phyloP scores from a whole-genome alignment of 2,329 filamentous ascomycete species.

The Hypocrella siamensis region DNA sequence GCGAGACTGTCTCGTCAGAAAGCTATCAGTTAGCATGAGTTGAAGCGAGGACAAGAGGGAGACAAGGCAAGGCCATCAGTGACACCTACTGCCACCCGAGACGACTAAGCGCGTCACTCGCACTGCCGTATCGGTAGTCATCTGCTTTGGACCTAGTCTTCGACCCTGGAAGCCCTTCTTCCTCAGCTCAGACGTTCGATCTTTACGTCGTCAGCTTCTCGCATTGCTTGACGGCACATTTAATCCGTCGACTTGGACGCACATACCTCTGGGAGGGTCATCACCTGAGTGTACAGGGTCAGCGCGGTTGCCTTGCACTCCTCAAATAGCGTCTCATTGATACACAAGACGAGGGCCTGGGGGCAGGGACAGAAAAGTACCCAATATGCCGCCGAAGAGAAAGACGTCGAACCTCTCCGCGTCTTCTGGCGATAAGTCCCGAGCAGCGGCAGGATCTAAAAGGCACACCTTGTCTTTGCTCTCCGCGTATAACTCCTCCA shows the following conservation, averaged over 20 bases:
- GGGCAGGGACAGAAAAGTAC: constrained; percentile 28
- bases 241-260: too few relatives aligned
- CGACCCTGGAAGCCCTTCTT: constrained; percentile 86
- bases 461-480: constrained; percentile 70
- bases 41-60: background rate
- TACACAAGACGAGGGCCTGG: background rate
- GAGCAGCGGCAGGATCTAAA: constrained; percentile 68
- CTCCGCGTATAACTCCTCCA: constrained; percentile 66
- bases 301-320: background rate
- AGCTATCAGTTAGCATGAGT: background rate
- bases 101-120: constrained; percentile 82
- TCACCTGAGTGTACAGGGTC: constrained; percentile 44
- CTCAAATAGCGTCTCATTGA: background rate
- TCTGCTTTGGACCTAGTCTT: constrained; percentile 79
- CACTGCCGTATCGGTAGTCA: constrained; percentile 97
- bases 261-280: constrained; percentile 76
- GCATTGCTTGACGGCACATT: background rate
- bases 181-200: constrained; percentile 87
- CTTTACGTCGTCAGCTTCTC: constrained; percentile 25
- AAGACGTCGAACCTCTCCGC: constrained; percentile 76
- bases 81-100: constrained; percentile 54
- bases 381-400: constrained; percentile 88
- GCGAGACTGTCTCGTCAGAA: constrained; percentile 39
- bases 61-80: constrained; percentile 12
- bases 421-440: constrained; percentile 74